Percentiles rank a stretch among this genome's conserved stretches.
These are phyloP conservation scores for Candida koratica DNA, from an alignment of 805 yeast species.

Conservation along the genomic window DNA sequence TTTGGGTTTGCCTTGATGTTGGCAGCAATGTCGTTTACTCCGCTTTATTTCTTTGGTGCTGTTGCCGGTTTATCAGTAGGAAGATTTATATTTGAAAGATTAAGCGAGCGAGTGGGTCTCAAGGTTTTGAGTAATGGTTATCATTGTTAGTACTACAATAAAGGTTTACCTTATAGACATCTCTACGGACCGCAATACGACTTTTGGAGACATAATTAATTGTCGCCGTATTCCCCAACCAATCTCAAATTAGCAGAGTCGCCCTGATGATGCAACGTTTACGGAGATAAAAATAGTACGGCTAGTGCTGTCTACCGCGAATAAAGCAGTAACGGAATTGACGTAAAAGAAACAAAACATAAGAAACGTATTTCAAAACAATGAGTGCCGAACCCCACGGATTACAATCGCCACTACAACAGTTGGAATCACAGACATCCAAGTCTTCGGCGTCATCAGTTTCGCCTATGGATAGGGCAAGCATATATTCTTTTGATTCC, in stretches of 20 bases:
- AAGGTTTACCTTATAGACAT: too few relatives aligned
- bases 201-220: too few relatives aligned
- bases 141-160: too few relatives aligned
- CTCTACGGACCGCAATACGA: too few relatives aligned
- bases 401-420: constrained; percentile 20
- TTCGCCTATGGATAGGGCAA: constrained; percentile 25
- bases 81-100: constrained; percentile 64
- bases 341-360: too few relatives aligned
- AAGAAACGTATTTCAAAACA: too few relatives aligned
- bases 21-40: constrained; percentile 68
- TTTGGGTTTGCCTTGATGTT: constrained; percentile 72
- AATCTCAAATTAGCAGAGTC: too few relatives aligned
- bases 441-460: constrained; percentile 7
- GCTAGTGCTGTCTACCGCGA: too few relatives aligned
- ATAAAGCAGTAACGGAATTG: too few relatives aligned
- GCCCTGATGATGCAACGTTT: too few relatives aligned
- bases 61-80: constrained; percentile 67
- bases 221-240: too few relatives aligned
- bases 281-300: too few relatives aligned
- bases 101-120: constrained; percentile 34
- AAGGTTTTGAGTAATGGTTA: constrained; percentile 11
- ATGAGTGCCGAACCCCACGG: background rate
- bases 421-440: constrained; percentile 20
- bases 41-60: constrained; percentile 70
- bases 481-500: constrained; percentile 43